Evolutionary conservation across 106 monocot genomes (phyloP).

Genomic region (Dendrobium huoshanense): DNA sequence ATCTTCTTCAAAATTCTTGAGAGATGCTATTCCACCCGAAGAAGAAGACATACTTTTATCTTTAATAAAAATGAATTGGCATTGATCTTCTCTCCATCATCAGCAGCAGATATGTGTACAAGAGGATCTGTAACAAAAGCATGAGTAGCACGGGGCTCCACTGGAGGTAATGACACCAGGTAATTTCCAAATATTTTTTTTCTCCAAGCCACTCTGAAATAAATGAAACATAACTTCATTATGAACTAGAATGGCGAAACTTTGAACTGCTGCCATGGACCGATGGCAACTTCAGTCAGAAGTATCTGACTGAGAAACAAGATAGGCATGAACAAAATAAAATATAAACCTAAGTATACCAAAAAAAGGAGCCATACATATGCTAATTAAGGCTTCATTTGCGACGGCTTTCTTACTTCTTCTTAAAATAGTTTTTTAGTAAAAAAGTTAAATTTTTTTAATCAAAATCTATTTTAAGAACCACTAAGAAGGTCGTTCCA

Average conservation of each 20-base stretch:
- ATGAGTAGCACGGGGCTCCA: constrained; percentile 49
- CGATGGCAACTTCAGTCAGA: background rate
- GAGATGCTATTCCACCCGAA: constrained; percentile 16
- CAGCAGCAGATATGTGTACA: constrained; percentile 30
- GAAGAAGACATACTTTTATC: constrained; percentile 26
- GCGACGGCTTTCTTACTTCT: too few relatives aligned
- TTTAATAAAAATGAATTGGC: constrained; percentile 26
- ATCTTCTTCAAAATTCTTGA: constrained; percentile 48
- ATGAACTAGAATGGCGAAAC: background rate
- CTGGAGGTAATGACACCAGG: constrained; percentile 59
- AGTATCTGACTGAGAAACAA: background rate
- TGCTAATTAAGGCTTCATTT: background rate
- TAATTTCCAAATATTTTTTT: constrained; percentile 89
- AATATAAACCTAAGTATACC: background rate
- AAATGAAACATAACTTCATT: background rate
- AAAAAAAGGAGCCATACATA: background rate
- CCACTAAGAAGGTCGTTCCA: too few relatives aligned
- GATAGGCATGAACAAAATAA: background rate
- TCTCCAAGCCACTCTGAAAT: constrained; percentile 82
- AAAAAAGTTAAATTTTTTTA: too few relatives aligned
- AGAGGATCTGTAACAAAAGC: constrained; percentile 89
- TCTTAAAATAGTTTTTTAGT: too few relatives aligned
- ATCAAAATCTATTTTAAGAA: too few relatives aligned
- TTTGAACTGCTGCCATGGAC: background rate
- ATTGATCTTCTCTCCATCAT: constrained; percentile 29